Percentiles rank a stretch among this genome's conserved stretches.
Conservation (phyloP, 805 yeast species). For the Priceomyces medius region DNA sequence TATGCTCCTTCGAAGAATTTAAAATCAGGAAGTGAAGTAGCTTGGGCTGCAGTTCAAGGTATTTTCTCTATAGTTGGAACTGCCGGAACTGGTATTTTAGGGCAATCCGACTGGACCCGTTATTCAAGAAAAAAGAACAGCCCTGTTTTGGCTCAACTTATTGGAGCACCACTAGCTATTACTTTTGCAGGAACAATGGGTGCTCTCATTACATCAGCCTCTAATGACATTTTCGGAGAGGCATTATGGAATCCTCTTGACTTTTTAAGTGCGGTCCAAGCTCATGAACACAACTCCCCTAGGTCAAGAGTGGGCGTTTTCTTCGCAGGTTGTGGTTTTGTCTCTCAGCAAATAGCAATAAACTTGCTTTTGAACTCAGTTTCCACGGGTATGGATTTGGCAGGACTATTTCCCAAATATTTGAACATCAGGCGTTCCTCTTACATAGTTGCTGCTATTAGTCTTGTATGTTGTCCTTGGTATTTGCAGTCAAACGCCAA, state of each 20-base stretch:
- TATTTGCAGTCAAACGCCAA: conserved; percentile 66
- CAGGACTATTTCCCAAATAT: conserved; percentile 62
- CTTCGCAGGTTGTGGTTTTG: conserved; percentile 66
- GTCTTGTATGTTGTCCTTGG: conserved; percentile 81
- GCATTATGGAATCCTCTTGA: conserved; percentile 14
- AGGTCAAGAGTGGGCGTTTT: conserved; percentile 82
- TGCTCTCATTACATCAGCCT: conserved; percentile 13
- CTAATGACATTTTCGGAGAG: conserved; percentile 11
- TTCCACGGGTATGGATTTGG: conserved; percentile 71
- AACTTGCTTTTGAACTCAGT: conserved; percentile 72
- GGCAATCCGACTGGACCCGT: conserved; percentile 13
- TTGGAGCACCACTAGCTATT: conserved; percentile 11
- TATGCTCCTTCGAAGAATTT: conserved; percentile 4
- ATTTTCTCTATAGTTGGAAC: conserved; percentile 13
- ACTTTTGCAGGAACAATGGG: conserved; percentile 12
- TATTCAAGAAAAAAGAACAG: conserved; percentile 10
- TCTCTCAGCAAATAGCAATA: conserved; percentile 75
- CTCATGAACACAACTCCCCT: conserved; percentile 38
- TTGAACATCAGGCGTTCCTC: conserved; percentile 80
- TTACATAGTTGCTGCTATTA: conserved; percentile 69
- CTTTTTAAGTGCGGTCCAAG: conserved; percentile 7
- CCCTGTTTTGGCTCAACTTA: conserved; percentile 10
- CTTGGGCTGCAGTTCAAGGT: conserved; percentile 12
- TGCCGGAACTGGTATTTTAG: conserved; percentile 12
- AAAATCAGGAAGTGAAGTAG: conserved; percentile 9